Conservation (phyloP, 2,329 filamentous ascomycete genomes). For the Clonostachys chloroleuca region DNA sequence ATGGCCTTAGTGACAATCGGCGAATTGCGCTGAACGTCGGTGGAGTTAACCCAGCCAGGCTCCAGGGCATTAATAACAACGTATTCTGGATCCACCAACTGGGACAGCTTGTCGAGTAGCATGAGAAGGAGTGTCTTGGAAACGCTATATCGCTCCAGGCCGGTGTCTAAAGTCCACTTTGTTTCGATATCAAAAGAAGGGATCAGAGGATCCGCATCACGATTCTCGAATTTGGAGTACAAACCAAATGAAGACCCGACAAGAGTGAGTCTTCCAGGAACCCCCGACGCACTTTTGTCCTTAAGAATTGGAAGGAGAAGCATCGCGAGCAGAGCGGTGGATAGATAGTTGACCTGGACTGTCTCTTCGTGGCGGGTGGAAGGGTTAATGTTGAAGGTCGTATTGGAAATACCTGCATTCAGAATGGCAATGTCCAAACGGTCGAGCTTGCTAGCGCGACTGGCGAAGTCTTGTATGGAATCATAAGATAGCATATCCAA, state of each 20-base stretch:
- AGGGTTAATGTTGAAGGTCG: slow-evolving; percentile 9
- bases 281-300: neutral
- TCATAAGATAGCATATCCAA: slow-evolving; percentile 36
- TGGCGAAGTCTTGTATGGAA: slow-evolving; percentile 32
- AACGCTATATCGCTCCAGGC: slow-evolving; percentile 12
- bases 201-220: slow-evolving; percentile 12
- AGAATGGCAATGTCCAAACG: slow-evolving; percentile 37
- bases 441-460: slow-evolving; percentile 18
- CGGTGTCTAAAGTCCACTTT: slow-evolving; percentile 10
- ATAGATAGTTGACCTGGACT: slow-evolving; percentile 34
- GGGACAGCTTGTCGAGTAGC: slow-evolving; percentile 26
- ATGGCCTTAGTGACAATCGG: slow-evolving; percentile 8
- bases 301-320: slow-evolving; percentile 20
- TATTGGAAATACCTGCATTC: slow-evolving; percentile 30
- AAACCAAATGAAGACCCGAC: slow-evolving; percentile 18
- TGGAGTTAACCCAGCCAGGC: slow-evolving; percentile 37
- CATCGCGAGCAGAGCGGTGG: slow-evolving; percentile 22
- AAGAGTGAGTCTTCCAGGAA: slow-evolving; percentile 11
- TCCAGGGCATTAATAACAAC: slow-evolving; percentile 41
- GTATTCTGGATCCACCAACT: slow-evolving; percentile 29
- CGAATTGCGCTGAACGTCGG: slow-evolving; percentile 21
- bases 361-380: slow-evolving; percentile 29
- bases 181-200: slow-evolving; percentile 18
- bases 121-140: slow-evolving; percentile 24
- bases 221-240: slow-evolving; percentile 13